Evolutionary conservation across 1,139 yeast genomes (phyloP), one percentile per base, ranked within the genome.

Genomic region (Nakaseomyces sp.): DNA sequence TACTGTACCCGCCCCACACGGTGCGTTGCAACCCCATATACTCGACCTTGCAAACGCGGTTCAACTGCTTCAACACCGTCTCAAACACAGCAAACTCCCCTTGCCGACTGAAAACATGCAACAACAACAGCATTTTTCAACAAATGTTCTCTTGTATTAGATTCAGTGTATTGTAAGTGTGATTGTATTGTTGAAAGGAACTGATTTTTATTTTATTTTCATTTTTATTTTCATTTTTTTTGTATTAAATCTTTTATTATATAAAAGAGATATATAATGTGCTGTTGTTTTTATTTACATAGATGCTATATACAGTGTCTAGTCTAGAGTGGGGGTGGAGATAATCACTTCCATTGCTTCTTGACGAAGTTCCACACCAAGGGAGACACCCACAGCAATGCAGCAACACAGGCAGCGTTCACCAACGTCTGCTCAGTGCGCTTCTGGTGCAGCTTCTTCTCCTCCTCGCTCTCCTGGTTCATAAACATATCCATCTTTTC

Each of bases 321-420:
- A n/a, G n/a, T n/a, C n/a, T n/a, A n/a, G n/a, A n/a, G n/a, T n/a
- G n/a, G n/a, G n/a, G n/a, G n/a, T n/a, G n/a, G n/a, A n/a, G n/a
- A n/a, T n/a, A n/a, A n/a, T 45, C 43, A 58, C 58, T 64, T 73
- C 55, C 80, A 68, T 60, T 79, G 80, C 62, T 70, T 81, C 65
- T 70, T 77, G 56, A 77, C 63, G 53, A 72, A 79, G 60, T 81
- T 81, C 69, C 73, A 69, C 46, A 78, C 66, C 45, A 81, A 72
- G 53, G 89, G 89, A 45, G 84, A 69, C 43, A 74, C 61, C 95
- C 95, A 88, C 58, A 88, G 74, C 35, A 84, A 81, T 50, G 81
- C 81, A 45, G 93, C 94, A 50, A 82, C 68, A 56, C 75, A 67
- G 47, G 81, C 80, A 40, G 95, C 88, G 50, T 75, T 73, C 58